Evolutionary conservation across 768 basidiomycete genomes (phyloP).

Genomic region (Lactarius vividus): DNA sequence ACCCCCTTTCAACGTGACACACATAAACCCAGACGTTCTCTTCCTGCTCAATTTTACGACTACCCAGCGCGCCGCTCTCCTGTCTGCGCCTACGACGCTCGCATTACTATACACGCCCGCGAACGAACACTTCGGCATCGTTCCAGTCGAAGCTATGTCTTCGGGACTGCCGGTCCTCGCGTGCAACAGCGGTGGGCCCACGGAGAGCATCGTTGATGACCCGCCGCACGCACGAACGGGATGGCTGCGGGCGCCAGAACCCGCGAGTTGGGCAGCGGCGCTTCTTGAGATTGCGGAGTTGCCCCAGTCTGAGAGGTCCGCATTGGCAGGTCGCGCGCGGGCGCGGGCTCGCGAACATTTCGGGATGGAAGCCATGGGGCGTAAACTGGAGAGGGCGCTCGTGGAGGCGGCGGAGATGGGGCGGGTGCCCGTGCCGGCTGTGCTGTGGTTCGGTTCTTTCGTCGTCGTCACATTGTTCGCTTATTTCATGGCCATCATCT

Average conservation of each 20-base stretch:
- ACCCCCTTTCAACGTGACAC: slow-evolving; percentile 43
- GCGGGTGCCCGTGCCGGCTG: slow-evolving; percentile 28
- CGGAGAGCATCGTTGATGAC: slow-evolving; percentile 69
- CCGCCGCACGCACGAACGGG: slow-evolving; percentile 59
- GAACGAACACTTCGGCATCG: slow-evolving; percentile 98
- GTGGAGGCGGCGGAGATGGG: slow-evolving; percentile 58
- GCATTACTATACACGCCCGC: slow-evolving; percentile 89
- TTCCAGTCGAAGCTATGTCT: slow-evolving; percentile 91
- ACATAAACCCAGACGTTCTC: slow-evolving; percentile 56
- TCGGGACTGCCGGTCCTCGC: slow-evolving; percentile 90
- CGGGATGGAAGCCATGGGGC: slow-evolving; percentile 73
- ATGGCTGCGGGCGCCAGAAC: slow-evolving; percentile 64
- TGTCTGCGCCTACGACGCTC: slow-evolving; percentile 60
- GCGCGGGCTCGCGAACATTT: slow-evolving; percentile 63
- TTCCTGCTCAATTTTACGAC: slow-evolving; percentile 94
- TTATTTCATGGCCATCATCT: slow-evolving; percentile 20
- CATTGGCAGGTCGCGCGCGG: slow-evolving; percentile 54
- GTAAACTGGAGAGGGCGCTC: slow-evolving; percentile 54
- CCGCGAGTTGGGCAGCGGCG: slow-evolving; percentile 67
- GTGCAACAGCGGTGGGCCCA: slow-evolving; percentile 84
- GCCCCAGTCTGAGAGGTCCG: slow-evolving; percentile 40
- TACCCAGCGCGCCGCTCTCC: slow-evolving; percentile 76
- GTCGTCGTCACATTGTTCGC: slow-evolving; percentile 11
- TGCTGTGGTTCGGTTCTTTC: slow-evolving; percentile 22
- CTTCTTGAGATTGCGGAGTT: slow-evolving; percentile 58